These are phyloP conservation scores for Alternaria rosae DNA, from an alignment of 2,329 filamentous ascomycete species.

Conservation along the genomic window DNA sequence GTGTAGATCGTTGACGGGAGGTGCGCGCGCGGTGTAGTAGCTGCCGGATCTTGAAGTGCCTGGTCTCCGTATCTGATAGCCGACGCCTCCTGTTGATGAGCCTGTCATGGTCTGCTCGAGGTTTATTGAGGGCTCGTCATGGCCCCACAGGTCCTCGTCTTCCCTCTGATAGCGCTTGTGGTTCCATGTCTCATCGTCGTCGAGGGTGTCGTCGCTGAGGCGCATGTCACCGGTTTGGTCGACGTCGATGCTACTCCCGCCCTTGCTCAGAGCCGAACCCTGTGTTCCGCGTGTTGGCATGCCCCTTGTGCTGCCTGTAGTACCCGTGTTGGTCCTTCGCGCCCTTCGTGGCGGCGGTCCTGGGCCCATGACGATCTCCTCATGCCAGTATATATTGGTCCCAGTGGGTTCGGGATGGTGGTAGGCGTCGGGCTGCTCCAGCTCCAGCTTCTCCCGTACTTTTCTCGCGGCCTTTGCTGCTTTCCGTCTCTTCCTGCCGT, in stretches of 20 bases:
- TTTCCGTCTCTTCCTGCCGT: slow-evolving; percentile 73
- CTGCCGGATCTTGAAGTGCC: slow-evolving; percentile 42
- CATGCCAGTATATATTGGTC: slow-evolving; percentile 87
- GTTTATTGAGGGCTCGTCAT: slow-evolving; percentile 56
- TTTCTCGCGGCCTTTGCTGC: slow-evolving; percentile 73
- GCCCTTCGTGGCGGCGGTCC: slow-evolving; percentile 69
- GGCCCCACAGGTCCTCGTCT: slow-evolving; percentile 86
- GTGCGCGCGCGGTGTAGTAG: slow-evolving; percentile 58
- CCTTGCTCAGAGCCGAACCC: slow-evolving; percentile 56
- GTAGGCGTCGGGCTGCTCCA: slow-evolving; percentile 76
- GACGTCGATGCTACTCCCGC: slow-evolving; percentile 46
- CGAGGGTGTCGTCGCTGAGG: slow-evolving; percentile 44
- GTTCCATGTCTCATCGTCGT: slow-evolving; percentile 69
- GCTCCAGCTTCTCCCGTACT: slow-evolving; percentile 69
- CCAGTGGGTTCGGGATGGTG: slow-evolving; percentile 82
- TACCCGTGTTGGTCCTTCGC: slow-evolving; percentile 62
- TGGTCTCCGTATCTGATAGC: slow-evolving; percentile 31
- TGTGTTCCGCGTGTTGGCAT: slow-evolving; percentile 66
- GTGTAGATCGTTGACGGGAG: slow-evolving; percentile 84
- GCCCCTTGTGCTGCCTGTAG: slow-evolving; percentile 58
- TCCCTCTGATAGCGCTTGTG: slow-evolving; percentile 81
- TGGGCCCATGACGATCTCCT: slow-evolving; percentile 85
- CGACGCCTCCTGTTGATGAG: slow-evolving; percentile 43
- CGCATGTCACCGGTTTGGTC: slow-evolving; percentile 32
- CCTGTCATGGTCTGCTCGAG: slow-evolving; percentile 39